Percentiles rank a stretch among this genome's conserved stretches.
Conservation (phyloP, 1,284 basidiomycete genomes). For the Sporisorium exsertum region DNA sequence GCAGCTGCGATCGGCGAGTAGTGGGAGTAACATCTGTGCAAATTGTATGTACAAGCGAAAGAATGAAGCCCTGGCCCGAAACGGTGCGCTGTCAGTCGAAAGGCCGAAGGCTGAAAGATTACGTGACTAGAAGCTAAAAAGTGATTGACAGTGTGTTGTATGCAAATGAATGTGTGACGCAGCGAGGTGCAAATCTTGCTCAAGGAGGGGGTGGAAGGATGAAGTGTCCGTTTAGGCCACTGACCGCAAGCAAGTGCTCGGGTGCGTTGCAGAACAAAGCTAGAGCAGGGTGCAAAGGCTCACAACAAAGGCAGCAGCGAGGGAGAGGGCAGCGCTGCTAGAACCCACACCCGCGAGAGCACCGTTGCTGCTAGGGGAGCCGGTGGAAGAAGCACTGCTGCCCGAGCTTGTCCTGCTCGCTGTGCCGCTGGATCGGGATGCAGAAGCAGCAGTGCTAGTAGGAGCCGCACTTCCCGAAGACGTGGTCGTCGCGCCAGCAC, state of each 20-base stretch:
- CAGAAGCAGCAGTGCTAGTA: constrained; percentile 4
- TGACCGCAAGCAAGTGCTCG: neutral
- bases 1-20: no score
- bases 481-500: constrained; percentile 13
- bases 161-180: constrained; percentile 10
- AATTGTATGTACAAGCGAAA: neutral
- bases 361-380: constrained; percentile 8
- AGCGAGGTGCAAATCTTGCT: neutral
- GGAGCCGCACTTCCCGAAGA: constrained; percentile 12
- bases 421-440: constrained; percentile 12
- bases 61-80: constrained; percentile 1
- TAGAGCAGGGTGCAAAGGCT: constrained; percentile 26
- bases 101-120: neutral
- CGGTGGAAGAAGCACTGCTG: constrained; percentile 11
- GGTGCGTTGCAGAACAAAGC: neutral
- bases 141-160: neutral
- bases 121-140: neutral
- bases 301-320: constrained; percentile 14
- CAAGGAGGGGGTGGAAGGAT: neutral
- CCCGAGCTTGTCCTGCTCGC: constrained; percentile 25
- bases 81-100: neutral
- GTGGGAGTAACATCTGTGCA: neutral
- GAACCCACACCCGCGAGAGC: constrained; percentile 13
- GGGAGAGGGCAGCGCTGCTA: constrained; percentile 8
- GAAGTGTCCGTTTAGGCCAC: constrained; percentile 6